Base-by-base conservation (phyloP, 306 rosid species). In the Hylodesmum podocarpum region DNA sequence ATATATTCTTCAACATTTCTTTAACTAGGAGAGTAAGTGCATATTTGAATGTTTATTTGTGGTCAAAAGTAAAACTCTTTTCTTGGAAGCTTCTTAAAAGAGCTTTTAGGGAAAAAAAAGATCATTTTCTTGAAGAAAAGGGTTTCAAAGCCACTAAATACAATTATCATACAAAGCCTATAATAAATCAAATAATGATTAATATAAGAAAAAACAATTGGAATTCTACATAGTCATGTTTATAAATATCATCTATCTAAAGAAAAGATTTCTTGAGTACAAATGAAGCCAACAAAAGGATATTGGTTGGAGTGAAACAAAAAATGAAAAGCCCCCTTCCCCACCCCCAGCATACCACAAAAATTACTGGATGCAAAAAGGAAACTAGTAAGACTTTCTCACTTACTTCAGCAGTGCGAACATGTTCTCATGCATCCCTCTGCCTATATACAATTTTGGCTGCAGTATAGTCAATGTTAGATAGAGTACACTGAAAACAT, bases 371-470 rank as follows among this genome's bases (percentile, higher is more conserved):
- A 29, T 43, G 25, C 18, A 59, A 43, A 75, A 70, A 70, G 57
- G 59, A 79, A 75, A 19, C 22, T 67, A 27, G 34, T 29, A 37
- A 62, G 16, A 74, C 59, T 1, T 70, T 72, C 57, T 70, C 71
- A 70, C 96, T 90, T 87, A 95, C 99, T 86, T 92, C 36, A 96
- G 81, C 81, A 96, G 73, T 69, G 99, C 84, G 34, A 92, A 84
- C 86, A 89, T 37, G 84, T 86, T 85, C 83, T 92, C 99, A 59
- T 92, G 97, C 93, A 96, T 88, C 63, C 99, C 99, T 80, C 96
- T 89, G 34, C 99, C 99, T 10, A 96, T 59, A 57, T 92, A 96
- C 80, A 92, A 78, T 67, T 91, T 93, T 66, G 99, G 99, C 99
- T 96, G 98, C 89, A 87, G 72, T 59, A 68, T 43, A 66, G 78